Conservation (phyloP, 306 rosid species). For the Aeschynomene evenia region DNA sequence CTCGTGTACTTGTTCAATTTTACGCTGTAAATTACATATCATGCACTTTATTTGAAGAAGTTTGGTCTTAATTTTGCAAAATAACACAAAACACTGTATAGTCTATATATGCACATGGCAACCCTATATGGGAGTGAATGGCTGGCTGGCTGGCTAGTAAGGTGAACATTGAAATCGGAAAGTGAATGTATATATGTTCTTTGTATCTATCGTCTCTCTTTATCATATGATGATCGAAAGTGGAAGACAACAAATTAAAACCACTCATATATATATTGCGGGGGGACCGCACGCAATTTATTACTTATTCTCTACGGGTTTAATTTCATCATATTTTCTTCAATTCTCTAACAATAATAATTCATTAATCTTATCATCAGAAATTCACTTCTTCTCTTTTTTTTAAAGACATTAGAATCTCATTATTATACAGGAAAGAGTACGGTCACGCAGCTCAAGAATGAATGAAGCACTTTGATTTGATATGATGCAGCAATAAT, state of each 20-base stretch:
- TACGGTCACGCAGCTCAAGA: slow-evolving; percentile 29
- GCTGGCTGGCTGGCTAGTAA: neutral
- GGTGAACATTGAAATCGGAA: neutral
- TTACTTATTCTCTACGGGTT: slow-evolving; percentile 25
- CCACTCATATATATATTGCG: slow-evolving; percentile 5
- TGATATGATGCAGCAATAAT: slow-evolving; percentile 20
- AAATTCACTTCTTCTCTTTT: no score
- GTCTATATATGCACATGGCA: neutral
- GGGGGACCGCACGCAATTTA: slow-evolving; percentile 37
- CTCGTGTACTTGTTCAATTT: neutral
- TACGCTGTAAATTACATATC: neutral
- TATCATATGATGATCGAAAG: neutral
- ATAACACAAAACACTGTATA: neutral
- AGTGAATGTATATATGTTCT: no score
- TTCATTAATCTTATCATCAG: no score
- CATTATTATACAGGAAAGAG: neutral
- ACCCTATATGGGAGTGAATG: slow-evolving; percentile 1
- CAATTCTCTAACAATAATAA: slow-evolving; percentile 28
- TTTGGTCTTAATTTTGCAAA: slow-evolving; percentile 17
- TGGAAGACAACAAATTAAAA: slow-evolving; percentile 27
- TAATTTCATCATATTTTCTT: slow-evolving; percentile 36
- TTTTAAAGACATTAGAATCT: neutral
- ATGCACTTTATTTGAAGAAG: neutral
- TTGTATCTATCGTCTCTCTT: no score
- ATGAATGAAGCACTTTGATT: slow-evolving; percentile 36